A percentile compares a stretch with the other conserved stretches of the same genome.
These are phyloP conservation scores for Penicillium canariense DNA, from an alignment of 495 filamentous ascomycete genomes.

Conservation along the genomic window DNA sequence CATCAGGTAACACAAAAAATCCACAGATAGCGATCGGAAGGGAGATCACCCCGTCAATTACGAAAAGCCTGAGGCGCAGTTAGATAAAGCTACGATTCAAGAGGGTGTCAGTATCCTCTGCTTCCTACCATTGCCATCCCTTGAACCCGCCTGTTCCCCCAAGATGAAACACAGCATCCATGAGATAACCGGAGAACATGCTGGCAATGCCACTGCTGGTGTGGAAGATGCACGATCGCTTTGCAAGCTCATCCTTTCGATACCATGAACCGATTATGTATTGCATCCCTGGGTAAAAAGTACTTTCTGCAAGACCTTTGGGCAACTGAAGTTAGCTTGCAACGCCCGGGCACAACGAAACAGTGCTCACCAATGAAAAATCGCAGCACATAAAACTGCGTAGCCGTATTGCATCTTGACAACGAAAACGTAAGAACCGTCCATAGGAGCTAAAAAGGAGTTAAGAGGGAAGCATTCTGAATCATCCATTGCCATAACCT, in stretches of 20 bases:
- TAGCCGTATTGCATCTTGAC: slow-evolving; percentile 43
- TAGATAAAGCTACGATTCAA: neutral
- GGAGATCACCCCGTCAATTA: slow-evolving; percentile 48
- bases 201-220: slow-evolving; percentile 50
- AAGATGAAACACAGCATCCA: slow-evolving; percentile 52
- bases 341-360: slow-evolving; percentile 12
- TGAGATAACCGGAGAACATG: slow-evolving; percentile 60
- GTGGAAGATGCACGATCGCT: slow-evolving; percentile 63
- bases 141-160: slow-evolving; percentile 48
- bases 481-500: neutral
- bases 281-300: slow-evolving; percentile 47
- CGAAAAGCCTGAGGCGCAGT: slow-evolving; percentile 29
- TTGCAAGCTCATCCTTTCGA: slow-evolving; percentile 53
- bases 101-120: neutral
- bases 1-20: slow-evolving; percentile 60
- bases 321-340: neutral
- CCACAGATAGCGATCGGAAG: slow-evolving; percentile 50
- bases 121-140: slow-evolving; percentile 44
- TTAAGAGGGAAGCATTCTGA: neutral
- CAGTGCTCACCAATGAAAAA: slow-evolving; percentile 53
- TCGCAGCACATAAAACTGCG: slow-evolving; percentile 54
- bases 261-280: slow-evolving; percentile 51
- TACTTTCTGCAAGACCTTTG: slow-evolving; percentile 43
- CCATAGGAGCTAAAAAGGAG: slow-evolving; percentile 49
- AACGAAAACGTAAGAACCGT: slow-evolving; percentile 50